Evolutionary conservation across 208 protist genomes (phyloP), one percentile per base, ranked within the genome.

Genomic region (Leishmania martiniquensis): DNA sequence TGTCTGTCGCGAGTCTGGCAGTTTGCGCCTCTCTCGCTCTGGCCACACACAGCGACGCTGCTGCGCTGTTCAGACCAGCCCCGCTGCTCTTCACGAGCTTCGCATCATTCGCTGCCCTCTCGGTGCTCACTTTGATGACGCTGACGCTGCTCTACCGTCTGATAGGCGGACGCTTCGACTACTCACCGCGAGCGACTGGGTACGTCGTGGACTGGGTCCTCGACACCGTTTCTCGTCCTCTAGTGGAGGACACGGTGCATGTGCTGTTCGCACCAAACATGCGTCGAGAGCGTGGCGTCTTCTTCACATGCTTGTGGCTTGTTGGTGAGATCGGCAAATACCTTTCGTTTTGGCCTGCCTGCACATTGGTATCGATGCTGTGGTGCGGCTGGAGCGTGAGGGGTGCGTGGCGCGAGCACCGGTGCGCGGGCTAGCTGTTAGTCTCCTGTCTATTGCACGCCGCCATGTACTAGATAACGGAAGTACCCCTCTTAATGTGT

Each of bases 141-240:
- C 47, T 59, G 4, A 87, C 86, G 44, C 71, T 85, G 5, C 37
- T 81, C 2, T 90, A 86, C 49, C 77, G 84, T 1, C 20, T 87
- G 6, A 73, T 72, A 1, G 77, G 81, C 34, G 85, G 85, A 13
- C 49, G 75, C 60, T 85, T 85, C 34, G 25, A 25, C 15, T 82
- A 80, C 57, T 78, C 76, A 0, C 9, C 76, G 4, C 77, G 72
- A 4, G 47, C 49, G 2, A 76, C 77, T 0, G 75, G 42, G 10
- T 60, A 77, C 15, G 80, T 85, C 17, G 82, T 84, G 52, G 86
- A 89, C 47, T 87, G 78, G 82, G 42, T 82, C 5, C 57, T 85
- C 25, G 83, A 89, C 42, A 71, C 77, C 1, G 12, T 81, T 5
- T 76, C 74, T 9, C 77, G 80, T 29, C 80, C 78, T 44, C 47